These are phyloP conservation scores for Salix viminalis DNA, from an alignment of 345 rosid species.

Conservation along the genomic window DNA sequence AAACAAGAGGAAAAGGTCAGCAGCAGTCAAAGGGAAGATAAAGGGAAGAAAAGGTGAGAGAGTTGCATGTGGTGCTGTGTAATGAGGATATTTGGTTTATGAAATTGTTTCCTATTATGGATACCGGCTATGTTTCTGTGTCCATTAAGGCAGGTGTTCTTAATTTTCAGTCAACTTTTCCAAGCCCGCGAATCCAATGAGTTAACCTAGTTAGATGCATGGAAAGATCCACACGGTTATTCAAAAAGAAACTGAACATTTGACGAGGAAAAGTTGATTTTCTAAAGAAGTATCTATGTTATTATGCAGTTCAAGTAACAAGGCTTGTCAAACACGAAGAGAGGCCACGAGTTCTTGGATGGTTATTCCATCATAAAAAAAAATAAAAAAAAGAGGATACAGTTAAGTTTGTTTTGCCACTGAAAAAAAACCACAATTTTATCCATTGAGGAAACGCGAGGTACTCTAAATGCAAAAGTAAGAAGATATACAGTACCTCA, in stretches of 20 bases:
- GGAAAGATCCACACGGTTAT: neutral
- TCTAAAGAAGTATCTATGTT: neutral
- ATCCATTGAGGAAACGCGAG: neutral
- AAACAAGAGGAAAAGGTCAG: neutral
- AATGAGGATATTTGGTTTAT: neutral
- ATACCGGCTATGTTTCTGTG: neutral
- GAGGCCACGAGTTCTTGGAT: neutral
- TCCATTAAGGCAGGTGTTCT: neutral
- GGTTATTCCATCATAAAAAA: neutral
- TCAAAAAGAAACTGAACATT: neutral
- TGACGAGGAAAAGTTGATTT: neutral
- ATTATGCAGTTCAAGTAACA: neutral
- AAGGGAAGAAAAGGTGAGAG: neutral
- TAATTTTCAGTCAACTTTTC: neutral
- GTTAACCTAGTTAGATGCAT: neutral
- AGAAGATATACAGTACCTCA: slow-evolving; percentile 52
- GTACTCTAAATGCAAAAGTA: neutral
- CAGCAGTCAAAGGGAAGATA: neutral
- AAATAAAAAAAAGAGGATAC: neutral
- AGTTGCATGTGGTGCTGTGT: neutral
- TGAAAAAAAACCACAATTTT: neutral
- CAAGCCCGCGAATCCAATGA: neutral
- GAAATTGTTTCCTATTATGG: neutral
- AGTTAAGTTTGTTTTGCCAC: neutral
- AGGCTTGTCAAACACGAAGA: neutral